phyloP scores from a whole-genome alignment of 768 basidiomycete genomes.

The Tulasnella sp. region DNA sequence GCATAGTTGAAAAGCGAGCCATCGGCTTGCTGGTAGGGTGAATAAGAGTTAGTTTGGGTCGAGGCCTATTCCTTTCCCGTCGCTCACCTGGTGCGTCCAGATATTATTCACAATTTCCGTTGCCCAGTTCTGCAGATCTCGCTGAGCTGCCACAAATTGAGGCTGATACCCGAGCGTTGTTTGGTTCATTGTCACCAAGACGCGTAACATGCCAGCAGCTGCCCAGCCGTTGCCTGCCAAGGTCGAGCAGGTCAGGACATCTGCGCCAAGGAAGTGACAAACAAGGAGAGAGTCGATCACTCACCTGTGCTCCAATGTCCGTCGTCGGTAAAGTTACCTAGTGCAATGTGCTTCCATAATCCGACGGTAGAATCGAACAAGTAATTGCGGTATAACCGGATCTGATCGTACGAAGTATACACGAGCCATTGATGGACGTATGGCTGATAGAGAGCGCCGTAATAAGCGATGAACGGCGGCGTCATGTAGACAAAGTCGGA shows the following conservation, averaged over 20 bases:
- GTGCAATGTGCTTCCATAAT: slow-evolving; percentile 67
- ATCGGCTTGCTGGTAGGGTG: slow-evolving; percentile 11
- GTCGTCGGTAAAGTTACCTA: slow-evolving; percentile 45
- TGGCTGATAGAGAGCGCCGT: slow-evolving; percentile 33
- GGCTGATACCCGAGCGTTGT: slow-evolving; percentile 1
- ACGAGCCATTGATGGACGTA: slow-evolving; percentile 48
- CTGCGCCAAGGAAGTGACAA: neutral
- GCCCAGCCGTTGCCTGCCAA: slow-evolving; percentile 75
- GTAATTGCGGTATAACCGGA: slow-evolving; percentile 56
- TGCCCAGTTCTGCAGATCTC: slow-evolving; percentile 52
- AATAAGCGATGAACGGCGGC: slow-evolving; percentile 79
- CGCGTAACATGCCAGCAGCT: slow-evolving; percentile 75
- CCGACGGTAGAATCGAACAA: slow-evolving; percentile 41
- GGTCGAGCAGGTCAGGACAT: neutral
- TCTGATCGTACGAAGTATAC: slow-evolving; percentile 56
- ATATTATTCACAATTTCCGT: slow-evolving; percentile 64
- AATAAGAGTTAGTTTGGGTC: slow-evolving; percentile 23
- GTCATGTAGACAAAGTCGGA: slow-evolving; percentile 77
- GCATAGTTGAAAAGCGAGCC: slow-evolving; percentile 58
- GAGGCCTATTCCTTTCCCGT: slow-evolving; percentile 13
- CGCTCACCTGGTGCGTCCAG: slow-evolving; percentile 45
- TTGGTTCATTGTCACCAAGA: slow-evolving; percentile 54
- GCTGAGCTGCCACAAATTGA: slow-evolving; percentile 30
- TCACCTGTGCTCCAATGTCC: slow-evolving; percentile 76
- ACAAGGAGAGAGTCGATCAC: slow-evolving; percentile 13